Evolutionary conservation across 1,139 yeast genomes (phyloP).

Genomic region (Blastobotrys capitulatus): DNA sequence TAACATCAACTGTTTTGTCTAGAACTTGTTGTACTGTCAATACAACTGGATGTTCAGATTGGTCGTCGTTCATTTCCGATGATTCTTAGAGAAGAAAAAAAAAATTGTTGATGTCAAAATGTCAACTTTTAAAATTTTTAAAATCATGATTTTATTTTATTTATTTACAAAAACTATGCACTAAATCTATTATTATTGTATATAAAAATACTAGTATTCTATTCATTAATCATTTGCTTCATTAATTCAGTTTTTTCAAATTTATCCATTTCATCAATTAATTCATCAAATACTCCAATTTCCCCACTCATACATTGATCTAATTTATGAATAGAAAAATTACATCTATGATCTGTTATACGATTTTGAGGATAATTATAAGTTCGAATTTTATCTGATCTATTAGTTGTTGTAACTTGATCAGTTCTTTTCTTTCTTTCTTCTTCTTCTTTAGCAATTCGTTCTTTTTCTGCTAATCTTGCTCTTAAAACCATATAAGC

Average conservation of each 20-base stretch:
- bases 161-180: no score
- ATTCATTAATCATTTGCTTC: slow-evolving; percentile 24
- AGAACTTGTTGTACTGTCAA: slow-evolving; percentile 15
- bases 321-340: slow-evolving; percentile 70
- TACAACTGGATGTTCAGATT: slow-evolving; percentile 1
- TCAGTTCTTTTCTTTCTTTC: slow-evolving; percentile 68
- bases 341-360: slow-evolving; percentile 90
- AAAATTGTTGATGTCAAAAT: background rate
- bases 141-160: no score
- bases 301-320: slow-evolving; percentile 74
- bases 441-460: slow-evolving; percentile 55
- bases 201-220: background rate
- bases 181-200: background rate
- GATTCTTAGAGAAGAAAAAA: background rate
- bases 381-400: slow-evolving; percentile 91
- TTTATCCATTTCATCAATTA: slow-evolving; percentile 49
- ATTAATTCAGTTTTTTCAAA: slow-evolving; percentile 45
- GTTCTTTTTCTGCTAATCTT: slow-evolving; percentile 74
- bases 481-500: slow-evolving; percentile 82
- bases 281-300: slow-evolving; percentile 44
- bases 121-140: no score
- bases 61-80: background rate
- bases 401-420: slow-evolving; percentile 82
- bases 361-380: slow-evolving; percentile 91
- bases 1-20: slow-evolving; percentile 26